Percentiles rank a stretch among this genome's conserved stretches.
Evolutionary conservation across 306 rosid genomes (phyloP).

Genomic region (Ochetophila trinervis): DNA sequence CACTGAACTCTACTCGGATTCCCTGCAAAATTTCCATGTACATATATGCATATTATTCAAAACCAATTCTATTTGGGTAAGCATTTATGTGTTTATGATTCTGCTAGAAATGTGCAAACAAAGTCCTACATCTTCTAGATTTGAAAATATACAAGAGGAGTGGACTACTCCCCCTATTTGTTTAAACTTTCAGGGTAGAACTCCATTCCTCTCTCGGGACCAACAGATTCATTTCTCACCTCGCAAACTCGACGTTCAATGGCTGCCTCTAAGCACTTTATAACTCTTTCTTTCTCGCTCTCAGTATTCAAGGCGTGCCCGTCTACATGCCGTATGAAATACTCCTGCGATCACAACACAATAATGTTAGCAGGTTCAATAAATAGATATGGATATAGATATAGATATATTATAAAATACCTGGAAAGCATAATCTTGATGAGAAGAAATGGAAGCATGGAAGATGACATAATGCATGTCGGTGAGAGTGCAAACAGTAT

Average conservation of each 20-base stretch:
- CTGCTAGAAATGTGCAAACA: no score
- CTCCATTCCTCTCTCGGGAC: no score
- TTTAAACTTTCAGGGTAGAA: no score
- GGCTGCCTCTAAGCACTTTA: constrained; percentile 67
- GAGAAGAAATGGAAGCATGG: constrained; percentile 53
- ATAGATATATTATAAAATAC: no score
- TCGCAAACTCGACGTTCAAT: constrained; percentile 66
- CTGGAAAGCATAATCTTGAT: constrained; percentile 48
- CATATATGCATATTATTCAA: no score
- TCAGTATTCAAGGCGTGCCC: constrained; percentile 50
- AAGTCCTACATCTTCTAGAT: no score
- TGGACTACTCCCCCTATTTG: no score
- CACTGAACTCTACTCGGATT: constrained; percentile 54
- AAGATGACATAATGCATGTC: constrained; percentile 66
- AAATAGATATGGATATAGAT: background rate
- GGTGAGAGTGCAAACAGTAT: constrained; percentile 69
- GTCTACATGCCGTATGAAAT: constrained; percentile 53
- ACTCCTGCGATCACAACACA: constrained; percentile 37
- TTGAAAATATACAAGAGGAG: no score
- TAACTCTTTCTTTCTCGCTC: constrained; percentile 63
- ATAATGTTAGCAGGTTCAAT: no score
- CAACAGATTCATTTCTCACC: constrained; percentile 19
- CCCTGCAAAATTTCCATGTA: constrained; percentile 32
- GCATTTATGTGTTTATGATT: no score
- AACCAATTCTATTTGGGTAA: no score